phyloP scores from a whole-genome alignment of 2,329 filamentous ascomycete species.

The Aspergillus sp. region DNA sequence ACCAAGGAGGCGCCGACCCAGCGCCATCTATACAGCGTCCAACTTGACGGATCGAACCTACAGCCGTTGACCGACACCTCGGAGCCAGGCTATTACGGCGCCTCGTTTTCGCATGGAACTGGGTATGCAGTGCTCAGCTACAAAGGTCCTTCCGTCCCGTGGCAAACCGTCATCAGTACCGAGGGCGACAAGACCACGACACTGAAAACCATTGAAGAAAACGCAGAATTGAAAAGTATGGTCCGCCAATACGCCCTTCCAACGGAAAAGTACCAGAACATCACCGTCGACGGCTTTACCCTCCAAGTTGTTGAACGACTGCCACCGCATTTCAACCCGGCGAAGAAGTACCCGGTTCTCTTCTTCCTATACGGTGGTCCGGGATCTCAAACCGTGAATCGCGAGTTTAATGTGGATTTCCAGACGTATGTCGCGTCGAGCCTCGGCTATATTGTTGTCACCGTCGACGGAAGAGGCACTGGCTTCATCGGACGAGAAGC shows the following conservation, averaged over 20 bases:
- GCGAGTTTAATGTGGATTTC: constrained; percentile 81
- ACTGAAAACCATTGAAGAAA: constrained; percentile 74
- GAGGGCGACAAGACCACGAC: constrained; percentile 66
- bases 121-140: constrained; percentile 85
- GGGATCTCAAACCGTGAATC: constrained; percentile 83
- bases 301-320: constrained; percentile 78
- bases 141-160: constrained; percentile 80
- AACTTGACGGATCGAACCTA: constrained; percentile 74
- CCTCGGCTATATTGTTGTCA: constrained; percentile 91
- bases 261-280: constrained; percentile 75
- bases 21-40: constrained; percentile 87
- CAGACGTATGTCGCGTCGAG: constrained; percentile 83
- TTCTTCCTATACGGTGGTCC: constrained; percentile 96
- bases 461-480: constrained; percentile 89
- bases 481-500: constrained; percentile 84
- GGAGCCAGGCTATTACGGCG: constrained; percentile 73
- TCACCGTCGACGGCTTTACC: constrained; percentile 78
- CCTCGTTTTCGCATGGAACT: constrained; percentile 79
- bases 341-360: constrained; percentile 86
- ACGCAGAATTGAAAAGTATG: constrained; percentile 66
- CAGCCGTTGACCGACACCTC: constrained; percentile 71
- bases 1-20: constrained; percentile 87
- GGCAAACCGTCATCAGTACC: constrained; percentile 86
- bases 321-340: constrained; percentile 81
- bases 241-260: constrained; percentile 79